Evolutionary conservation across 164 flowering plant genomes (phyloP).

Genomic region (Kalanchoe fedtschenkoi): DNA sequence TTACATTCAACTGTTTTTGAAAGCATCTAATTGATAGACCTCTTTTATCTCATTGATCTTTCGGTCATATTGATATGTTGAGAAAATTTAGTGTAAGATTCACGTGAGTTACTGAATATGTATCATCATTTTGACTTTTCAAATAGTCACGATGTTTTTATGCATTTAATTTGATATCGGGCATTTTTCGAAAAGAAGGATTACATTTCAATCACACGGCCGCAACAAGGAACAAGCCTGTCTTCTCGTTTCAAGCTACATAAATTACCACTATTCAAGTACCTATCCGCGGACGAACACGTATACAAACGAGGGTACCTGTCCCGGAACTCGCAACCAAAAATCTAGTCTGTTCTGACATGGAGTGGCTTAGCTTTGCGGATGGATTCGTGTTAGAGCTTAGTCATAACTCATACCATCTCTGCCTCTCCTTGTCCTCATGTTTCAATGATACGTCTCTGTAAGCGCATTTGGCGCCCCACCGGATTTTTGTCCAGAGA

Average conservation of each 20-base stretch:
- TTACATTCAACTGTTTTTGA: not conserved
- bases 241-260: not conserved
- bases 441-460: not conserved
- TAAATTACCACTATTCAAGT: not conserved
- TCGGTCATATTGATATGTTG: no score
- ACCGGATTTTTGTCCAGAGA: slow-evolving; percentile 3
- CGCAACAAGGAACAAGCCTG: not conserved
- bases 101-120: no score
- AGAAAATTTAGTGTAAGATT: no score
- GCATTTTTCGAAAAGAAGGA: not conserved
- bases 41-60: no score
- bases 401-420: not conserved
- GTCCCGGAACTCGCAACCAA: not conserved
- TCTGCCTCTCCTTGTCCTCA: not conserved
- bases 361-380: not conserved
- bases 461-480: not conserved
- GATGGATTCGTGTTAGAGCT: not conserved
- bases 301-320: no score
- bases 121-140: no score
- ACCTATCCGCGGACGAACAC: not conserved
- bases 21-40: slow-evolving; percentile 1
- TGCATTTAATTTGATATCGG: not conserved
- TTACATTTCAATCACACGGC: not conserved
- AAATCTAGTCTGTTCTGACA: not conserved
- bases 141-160: no score